phyloP scores from a whole-genome alignment of 2,329 filamentous ascomycete species.

The Bipolaris sorokiniana region DNA sequence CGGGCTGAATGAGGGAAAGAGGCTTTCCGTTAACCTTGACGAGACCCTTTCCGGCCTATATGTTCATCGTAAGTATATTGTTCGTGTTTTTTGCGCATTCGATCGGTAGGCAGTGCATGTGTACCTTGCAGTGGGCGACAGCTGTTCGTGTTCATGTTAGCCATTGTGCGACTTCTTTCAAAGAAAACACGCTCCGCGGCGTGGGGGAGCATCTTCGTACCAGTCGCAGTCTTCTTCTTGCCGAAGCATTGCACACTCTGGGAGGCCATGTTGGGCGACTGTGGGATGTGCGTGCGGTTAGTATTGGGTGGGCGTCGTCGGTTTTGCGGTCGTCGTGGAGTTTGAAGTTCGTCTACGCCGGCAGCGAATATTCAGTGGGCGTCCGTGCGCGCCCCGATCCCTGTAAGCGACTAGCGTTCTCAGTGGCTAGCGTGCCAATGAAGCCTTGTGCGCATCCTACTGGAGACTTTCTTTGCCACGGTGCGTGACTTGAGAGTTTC shows the following conservation, averaged over 20 bases:
- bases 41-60: conserved; percentile 79
- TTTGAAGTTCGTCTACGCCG: conserved; percentile 28
- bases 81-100: conserved; percentile 25
- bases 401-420: conserved; percentile 20
- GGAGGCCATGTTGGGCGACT: conserved; percentile 50
- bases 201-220: conserved; percentile 32
- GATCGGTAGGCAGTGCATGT: conserved; percentile 36
- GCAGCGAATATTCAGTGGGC: conserved; percentile 30
- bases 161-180: conserved; percentile 33
- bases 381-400: conserved; percentile 19
- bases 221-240: conserved; percentile 71
- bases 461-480: not conserved
- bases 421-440: not conserved
- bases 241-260: conserved; percentile 87
- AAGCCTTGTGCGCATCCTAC: not conserved
- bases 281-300: conserved; percentile 42
- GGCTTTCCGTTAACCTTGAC: conserved; percentile 99
- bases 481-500: not conserved
- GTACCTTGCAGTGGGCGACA: conserved; percentile 92
- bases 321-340: conserved; percentile 31
- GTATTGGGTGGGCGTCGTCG: conserved; percentile 35
- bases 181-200: not conserved
- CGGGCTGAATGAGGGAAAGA: conserved; percentile 89
- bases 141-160: conserved; percentile 60
- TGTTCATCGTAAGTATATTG: conserved; percentile 35